Base-by-base conservation (phyloP, 148 eudicot genomes). In the Limonium bicolor region DNA sequence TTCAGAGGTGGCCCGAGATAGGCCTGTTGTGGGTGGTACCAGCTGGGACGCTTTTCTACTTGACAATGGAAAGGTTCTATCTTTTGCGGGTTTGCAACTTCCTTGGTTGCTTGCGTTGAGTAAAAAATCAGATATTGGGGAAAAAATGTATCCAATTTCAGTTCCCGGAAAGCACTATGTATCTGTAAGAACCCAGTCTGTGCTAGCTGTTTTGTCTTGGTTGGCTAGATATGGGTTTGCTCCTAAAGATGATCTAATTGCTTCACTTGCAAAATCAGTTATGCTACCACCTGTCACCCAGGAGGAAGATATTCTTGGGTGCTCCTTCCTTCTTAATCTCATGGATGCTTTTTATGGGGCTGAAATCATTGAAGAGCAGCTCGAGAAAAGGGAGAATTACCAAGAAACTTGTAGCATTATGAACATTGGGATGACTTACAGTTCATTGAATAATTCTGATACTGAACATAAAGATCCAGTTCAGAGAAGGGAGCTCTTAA, bases 221-320 rank as follows among this genome's bases (percentile, higher is more conserved):
- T 66, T 92, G 69, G 87, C 86, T 19, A 67, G 80, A 64, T 76
- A 62, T 59, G 86, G 71, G 20, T 78, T 85, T 68, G 69, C 82
- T 61, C 95, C 95, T 5, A 92, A 62, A 59, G 99, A 92, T 68
- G 76, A 78, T 70, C 32, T 92, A 59, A 72, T 92, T 46, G 80
- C 88, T 37, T 66, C 67, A 55, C 58, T 92, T 56, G 95, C 94
- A 40, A 85, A 73, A 46, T 64, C 77, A 50, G 67, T 85, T 27
- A 78, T 92, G 81, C 81, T 76, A 59, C 78, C 99, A 31, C 99
- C 99, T 54, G 95, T 65, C 55, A 70, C 83, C 17, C 82, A 92
- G 56, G 94, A 71, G 62, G 94, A 78, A 59, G 99, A 92, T 63
- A 45, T 76, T 38, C 49, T 81, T 62, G 99, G 94, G 36, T 81